A percentile compares a stretch with the other conserved stretches of the same genome.
Evolutionary conservation across 495 filamentous ascomycete genomes (phyloP).

Genomic region (Hyaloscypha finlandica): DNA sequence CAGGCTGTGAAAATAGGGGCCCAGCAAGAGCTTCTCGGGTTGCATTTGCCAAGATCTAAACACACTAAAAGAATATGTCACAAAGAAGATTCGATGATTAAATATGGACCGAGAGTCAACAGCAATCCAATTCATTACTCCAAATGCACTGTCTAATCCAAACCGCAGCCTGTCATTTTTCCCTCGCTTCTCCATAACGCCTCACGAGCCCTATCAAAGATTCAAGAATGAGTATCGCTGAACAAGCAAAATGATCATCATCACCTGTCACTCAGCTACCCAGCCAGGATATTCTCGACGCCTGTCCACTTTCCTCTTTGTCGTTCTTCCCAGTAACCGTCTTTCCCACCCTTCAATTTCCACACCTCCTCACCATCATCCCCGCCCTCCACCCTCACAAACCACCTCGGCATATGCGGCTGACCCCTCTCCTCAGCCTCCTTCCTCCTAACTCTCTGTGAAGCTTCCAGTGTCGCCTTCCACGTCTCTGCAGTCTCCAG

Average conservation of each 20-base stretch:
- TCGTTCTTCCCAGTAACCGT: slow-evolving; percentile 92
- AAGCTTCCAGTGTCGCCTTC: slow-evolving; percentile 83
- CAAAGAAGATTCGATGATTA: background rate
- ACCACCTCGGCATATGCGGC: slow-evolving; percentile 77
- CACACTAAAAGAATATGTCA: background rate
- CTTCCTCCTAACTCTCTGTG: slow-evolving; percentile 73
- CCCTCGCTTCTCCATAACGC: background rate
- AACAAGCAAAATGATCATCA: background rate
- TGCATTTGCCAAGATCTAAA: no score
- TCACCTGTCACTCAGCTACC: slow-evolving; percentile 1
- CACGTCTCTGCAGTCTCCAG: slow-evolving; percentile 81
- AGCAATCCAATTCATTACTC: background rate
- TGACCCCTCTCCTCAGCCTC: slow-evolving; percentile 74
- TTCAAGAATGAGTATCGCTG: background rate
- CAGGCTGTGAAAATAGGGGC: background rate
- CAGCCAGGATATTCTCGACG: slow-evolving; percentile 68
- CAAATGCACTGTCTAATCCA: slow-evolving; percentile 1
- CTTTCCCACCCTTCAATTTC: slow-evolving; percentile 76
- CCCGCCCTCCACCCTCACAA: slow-evolving; percentile 59
- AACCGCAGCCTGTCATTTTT: background rate
- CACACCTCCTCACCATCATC: slow-evolving; percentile 50
- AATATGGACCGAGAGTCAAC: background rate
- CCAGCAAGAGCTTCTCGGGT: no score
- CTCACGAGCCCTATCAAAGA: background rate
- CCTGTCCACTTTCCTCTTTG: slow-evolving; percentile 66